Conservation (phyloP, 331 rosid species). For the Pyracantha coccinea region DNA sequence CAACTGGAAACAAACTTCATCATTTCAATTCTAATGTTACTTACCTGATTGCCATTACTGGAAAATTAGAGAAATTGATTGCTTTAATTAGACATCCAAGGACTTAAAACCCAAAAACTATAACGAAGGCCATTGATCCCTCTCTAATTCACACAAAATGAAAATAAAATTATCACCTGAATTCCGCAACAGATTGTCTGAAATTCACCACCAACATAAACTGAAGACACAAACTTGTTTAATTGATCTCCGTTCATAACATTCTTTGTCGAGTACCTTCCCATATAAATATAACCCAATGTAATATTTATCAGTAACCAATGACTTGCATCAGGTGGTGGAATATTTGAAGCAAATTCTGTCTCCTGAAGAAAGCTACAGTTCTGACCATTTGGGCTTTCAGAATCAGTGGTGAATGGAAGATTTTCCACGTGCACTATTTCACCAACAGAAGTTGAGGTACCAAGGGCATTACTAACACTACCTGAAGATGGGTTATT, state of each 20-base stretch:
- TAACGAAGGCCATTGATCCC: background rate
- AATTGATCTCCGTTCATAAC: conserved; percentile 41
- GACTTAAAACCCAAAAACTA: background rate
- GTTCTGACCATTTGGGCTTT: conserved; percentile 29
- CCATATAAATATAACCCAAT: conserved; percentile 43
- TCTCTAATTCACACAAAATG: background rate
- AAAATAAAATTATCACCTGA: conserved; percentile 50
- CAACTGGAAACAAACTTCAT: background rate
- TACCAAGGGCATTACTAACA: conserved; percentile 19
- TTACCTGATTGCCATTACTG: background rate
- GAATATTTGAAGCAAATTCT: conserved; percentile 27
- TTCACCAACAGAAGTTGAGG: conserved; percentile 29
- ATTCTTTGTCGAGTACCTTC: conserved; percentile 55
- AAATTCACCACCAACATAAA: conserved; percentile 64
- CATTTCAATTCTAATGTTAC: background rate
- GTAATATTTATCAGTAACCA: conserved; percentile 46
- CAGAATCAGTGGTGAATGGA: conserved; percentile 25
- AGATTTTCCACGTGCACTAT: conserved; percentile 29
- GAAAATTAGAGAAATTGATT: background rate
- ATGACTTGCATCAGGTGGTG: conserved; percentile 26
- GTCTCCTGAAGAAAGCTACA: conserved; percentile 20
- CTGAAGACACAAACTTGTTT: conserved; percentile 38
- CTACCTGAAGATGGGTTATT: conserved; percentile 31
- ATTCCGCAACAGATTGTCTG: conserved; percentile 44
- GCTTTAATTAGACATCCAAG: background rate